These are phyloP conservation scores for Aspergillus pseudoviridinutans DNA, from an alignment of 2,329 filamentous ascomycete species.

Conservation along the genomic window DNA sequence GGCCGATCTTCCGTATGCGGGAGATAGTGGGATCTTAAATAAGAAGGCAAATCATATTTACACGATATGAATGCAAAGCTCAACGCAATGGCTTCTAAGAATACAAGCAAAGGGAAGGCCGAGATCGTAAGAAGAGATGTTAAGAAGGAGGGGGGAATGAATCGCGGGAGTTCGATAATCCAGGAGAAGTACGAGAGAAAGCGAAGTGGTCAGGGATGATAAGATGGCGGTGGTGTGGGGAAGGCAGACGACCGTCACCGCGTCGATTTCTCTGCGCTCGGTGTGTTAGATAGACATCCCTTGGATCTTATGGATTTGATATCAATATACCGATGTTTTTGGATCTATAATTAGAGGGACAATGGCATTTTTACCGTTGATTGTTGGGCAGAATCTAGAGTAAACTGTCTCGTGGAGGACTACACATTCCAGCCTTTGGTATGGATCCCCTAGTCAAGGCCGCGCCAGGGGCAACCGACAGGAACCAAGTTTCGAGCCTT, in stretches of 20 bases:
- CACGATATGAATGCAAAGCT: background rate
- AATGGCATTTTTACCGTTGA: background rate
- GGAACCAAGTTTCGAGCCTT: background rate
- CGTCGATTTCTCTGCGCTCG: background rate
- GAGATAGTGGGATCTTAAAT: conserved; percentile 8
- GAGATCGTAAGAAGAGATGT: conserved; percentile 1
- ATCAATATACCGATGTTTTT: background rate
- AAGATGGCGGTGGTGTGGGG: background rate
- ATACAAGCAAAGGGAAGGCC: background rate
- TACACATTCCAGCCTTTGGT: background rate
- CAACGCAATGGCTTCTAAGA: background rate
- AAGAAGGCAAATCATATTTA: conserved; percentile 15
- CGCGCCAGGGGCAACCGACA: background rate
- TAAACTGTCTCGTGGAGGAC: background rate
- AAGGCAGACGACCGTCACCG: background rate
- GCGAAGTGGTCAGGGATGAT: background rate
- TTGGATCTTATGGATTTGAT: background rate
- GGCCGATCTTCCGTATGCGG: conserved; percentile 13
- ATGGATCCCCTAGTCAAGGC: background rate
- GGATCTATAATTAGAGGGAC: background rate
- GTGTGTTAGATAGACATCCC: background rate
- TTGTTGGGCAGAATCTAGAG: background rate
- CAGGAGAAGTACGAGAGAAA: background rate
- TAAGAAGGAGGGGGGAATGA: background rate
- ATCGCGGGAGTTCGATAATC: background rate